Evolutionary conservation across 2,329 filamentous ascomycete genomes (phyloP).

Genomic region (Geosmithia flava): DNA sequence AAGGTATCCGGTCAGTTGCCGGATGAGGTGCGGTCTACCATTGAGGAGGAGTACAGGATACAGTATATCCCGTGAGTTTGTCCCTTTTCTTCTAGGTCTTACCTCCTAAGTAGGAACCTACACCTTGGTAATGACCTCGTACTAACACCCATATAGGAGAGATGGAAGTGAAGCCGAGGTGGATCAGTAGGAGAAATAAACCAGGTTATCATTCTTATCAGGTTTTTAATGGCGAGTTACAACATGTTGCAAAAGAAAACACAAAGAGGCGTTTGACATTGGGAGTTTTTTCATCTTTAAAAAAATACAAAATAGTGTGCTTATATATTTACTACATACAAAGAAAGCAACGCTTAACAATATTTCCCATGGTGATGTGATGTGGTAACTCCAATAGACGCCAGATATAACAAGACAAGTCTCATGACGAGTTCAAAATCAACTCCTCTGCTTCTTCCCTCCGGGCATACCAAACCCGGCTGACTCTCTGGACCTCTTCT

Average conservation of each 20-base stretch:
- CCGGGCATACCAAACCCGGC: conserved; percentile 31
- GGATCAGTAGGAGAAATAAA: conserved; percentile 11
- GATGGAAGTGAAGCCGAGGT: conserved; percentile 43
- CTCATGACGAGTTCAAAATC: too few species aligned
- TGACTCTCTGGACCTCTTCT: conserved; percentile 45
- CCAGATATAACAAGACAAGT: background rate
- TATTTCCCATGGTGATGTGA: too few species aligned
- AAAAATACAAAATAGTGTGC: too few species aligned
- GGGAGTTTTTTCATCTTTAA: too few species aligned
- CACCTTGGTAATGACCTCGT: too few species aligned
- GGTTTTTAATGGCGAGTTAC: background rate
- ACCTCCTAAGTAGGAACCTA: background rate
- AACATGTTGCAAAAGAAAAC: too few species aligned
- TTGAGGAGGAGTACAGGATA: conserved; percentile 52
- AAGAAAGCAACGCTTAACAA: too few species aligned
- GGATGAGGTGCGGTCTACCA: conserved; percentile 46
- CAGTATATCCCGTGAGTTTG: conserved; percentile 52
- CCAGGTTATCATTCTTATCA: background rate
- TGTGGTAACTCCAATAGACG: background rate
- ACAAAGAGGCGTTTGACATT: too few species aligned
- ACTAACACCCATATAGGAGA: conserved; percentile 23
- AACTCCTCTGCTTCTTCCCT: conserved; percentile 36
- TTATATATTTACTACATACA: too few species aligned
- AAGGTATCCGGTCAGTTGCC: conserved; percentile 80
- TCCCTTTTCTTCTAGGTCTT: conserved; percentile 13